Evolutionary conservation across 108 stramenopile genomes (phyloP).

Genomic region (Seminavis robusta): DNA sequence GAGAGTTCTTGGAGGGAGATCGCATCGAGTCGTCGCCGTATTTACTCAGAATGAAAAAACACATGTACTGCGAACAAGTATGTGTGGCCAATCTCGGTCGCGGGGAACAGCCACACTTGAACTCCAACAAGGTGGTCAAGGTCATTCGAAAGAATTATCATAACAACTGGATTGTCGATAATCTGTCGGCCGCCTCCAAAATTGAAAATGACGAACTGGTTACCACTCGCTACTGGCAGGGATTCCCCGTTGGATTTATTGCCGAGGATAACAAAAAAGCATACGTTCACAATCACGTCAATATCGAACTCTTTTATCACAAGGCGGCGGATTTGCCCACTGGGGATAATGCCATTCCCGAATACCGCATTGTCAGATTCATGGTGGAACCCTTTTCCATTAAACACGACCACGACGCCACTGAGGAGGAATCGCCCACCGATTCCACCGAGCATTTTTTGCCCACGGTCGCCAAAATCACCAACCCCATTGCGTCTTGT

Average conservation of each 20-base stretch:
- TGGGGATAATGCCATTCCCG: slow-evolving; percentile 16
- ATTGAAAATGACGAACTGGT: slow-evolving; percentile 42
- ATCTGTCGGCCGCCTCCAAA: slow-evolving; percentile 75
- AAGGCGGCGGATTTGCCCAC: too few species aligned
- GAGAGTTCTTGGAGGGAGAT: slow-evolving; percentile 91
- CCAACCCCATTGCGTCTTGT: slow-evolving; percentile 53
- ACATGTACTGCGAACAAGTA: slow-evolving; percentile 85
- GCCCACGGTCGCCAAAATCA: slow-evolving; percentile 35
- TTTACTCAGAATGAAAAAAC: slow-evolving; percentile 81
- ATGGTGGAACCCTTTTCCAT: slow-evolving; percentile 89
- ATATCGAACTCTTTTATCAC: slow-evolving; percentile 85
- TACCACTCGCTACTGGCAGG: slow-evolving; percentile 67
- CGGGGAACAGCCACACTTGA: slow-evolving; percentile 44
- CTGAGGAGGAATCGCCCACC: slow-evolving; percentile 22
- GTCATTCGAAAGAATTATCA: slow-evolving; percentile 88
- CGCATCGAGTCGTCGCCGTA: slow-evolving; percentile 92
- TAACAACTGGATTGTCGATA: slow-evolving; percentile 94
- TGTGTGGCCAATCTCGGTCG: slow-evolving; percentile 69
- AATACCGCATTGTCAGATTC: slow-evolving; percentile 67
- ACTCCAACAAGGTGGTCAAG: slow-evolving; percentile 56
- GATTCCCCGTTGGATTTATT: slow-evolving; percentile 85
- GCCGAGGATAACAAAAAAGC: slow-evolving; percentile 45
- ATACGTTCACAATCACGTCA: slow-evolving; percentile 88
- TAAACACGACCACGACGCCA: slow-evolving; percentile 71
- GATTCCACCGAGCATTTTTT: background rate